These are phyloP conservation scores for Monilinia fructicola DNA, from an alignment of 2,329 filamentous ascomycete genomes.

Conservation along the genomic window DNA sequence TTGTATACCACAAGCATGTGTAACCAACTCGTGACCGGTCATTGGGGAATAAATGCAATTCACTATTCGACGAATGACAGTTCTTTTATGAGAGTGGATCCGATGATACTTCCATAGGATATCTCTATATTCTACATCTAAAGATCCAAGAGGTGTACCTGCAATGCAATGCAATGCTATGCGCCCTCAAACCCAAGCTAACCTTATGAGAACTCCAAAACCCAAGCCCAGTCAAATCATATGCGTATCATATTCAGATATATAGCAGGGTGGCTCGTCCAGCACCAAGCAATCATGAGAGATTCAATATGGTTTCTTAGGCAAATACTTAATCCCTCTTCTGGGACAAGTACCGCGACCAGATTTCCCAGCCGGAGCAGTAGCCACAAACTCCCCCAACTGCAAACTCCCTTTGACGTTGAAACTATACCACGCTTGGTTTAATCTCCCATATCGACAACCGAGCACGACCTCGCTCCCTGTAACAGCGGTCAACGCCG, in stretches of 20 bases:
- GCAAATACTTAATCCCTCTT: slow-evolving; percentile 28
- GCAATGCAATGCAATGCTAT: slow-evolving; percentile 6
- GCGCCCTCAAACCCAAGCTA: neutral
- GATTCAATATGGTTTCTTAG: slow-evolving; percentile 22
- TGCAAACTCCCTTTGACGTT: slow-evolving; percentile 30
- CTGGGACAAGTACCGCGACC: slow-evolving; percentile 26
- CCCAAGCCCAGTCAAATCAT: neutral
- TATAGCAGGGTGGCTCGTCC: neutral
- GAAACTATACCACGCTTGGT: slow-evolving; percentile 51
- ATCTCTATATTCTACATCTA: neutral
- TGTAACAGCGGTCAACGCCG: slow-evolving; percentile 46
- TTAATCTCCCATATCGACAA: slow-evolving; percentile 47
- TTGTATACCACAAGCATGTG: neutral
- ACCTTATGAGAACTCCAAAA: neutral
- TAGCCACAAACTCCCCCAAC: slow-evolving; percentile 28
- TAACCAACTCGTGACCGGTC: neutral
- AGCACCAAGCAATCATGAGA: neutral
- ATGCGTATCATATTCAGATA: neutral
- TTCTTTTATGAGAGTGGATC: neutral
- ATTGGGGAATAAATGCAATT: neutral
- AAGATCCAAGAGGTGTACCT: neutral
- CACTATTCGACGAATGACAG: neutral
- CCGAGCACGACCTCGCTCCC: slow-evolving; percentile 49
- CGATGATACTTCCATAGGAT: neutral
- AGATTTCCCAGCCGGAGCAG: slow-evolving; percentile 26